phyloP scores from a whole-genome alignment of 1,284 basidiomycete species.

The Rhodotorula glutinis region DNA sequence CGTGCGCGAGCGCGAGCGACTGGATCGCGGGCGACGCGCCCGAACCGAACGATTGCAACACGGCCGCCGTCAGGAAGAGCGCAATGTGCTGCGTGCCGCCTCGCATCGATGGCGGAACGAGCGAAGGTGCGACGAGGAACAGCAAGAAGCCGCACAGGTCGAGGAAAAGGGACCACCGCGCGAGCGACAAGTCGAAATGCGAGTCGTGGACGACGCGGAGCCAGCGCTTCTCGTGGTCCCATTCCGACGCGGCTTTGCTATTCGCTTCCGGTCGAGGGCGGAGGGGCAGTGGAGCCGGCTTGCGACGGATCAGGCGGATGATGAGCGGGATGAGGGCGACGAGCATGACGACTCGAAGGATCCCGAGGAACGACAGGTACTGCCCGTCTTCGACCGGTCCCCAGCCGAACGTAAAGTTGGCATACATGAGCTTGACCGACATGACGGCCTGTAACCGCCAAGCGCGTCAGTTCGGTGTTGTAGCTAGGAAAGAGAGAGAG shows the following conservation, averaged over 20 bases:
- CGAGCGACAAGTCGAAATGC: constrained; percentile 40
- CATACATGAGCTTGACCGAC: constrained; percentile 32
- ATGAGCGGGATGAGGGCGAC: constrained; percentile 36
- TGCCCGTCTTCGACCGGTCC: constrained; percentile 31
- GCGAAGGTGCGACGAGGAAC: constrained; percentile 11
- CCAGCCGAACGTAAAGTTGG: constrained; percentile 36
- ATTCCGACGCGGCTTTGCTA: not conserved
- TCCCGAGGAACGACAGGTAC: constrained; percentile 37
- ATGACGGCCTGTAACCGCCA: constrained; percentile 17
- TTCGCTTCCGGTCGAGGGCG: constrained; percentile 10
- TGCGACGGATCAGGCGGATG: constrained; percentile 25
- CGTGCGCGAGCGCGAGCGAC: constrained; percentile 64
- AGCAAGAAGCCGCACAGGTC: constrained; percentile 31
- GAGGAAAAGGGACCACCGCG: constrained; percentile 23
- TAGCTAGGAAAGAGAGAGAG: no score
- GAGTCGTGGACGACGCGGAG: constrained; percentile 37
- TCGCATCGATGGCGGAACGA: constrained; percentile 2
- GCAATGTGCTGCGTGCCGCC: not conserved
- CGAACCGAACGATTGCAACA: constrained; percentile 56
- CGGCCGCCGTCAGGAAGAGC: constrained; percentile 55
- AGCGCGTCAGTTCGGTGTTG: no score
- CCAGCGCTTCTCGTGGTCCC: constrained; percentile 36
- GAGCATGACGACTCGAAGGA: constrained; percentile 36
- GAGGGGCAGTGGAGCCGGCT: constrained; percentile 15
- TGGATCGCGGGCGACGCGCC: constrained; percentile 65